A percentile compares a stretch with the other conserved stretches of the same genome.
phyloP scores from a whole-genome alignment of 495 filamentous ascomycete species.

The Penicillium antarcticum region DNA sequence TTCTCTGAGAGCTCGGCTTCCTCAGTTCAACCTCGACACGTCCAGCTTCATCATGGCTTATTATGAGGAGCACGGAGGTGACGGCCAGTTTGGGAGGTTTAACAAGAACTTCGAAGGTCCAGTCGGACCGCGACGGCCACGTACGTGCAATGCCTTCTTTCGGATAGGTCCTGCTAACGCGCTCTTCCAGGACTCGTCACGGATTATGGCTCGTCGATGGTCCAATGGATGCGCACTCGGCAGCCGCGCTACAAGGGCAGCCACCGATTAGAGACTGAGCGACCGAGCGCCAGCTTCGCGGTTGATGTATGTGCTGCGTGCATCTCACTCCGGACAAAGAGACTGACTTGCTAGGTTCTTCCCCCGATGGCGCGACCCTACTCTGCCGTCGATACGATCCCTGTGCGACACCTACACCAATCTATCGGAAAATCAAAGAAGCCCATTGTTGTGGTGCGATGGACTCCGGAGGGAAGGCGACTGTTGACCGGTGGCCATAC shows the following conservation, averaged over 20 bases:
- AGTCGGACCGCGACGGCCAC: constrained; percentile 39
- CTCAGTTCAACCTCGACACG: background rate
- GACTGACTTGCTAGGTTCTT: constrained; percentile 62
- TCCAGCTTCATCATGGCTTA: constrained; percentile 36
- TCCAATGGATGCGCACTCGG: constrained; percentile 89
- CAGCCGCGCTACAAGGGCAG: constrained; percentile 69
- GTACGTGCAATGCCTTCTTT: constrained; percentile 26
- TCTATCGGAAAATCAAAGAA: constrained; percentile 98
- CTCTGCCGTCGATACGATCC: constrained; percentile 77
- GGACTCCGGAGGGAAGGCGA: constrained; percentile 93
- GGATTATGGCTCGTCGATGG: constrained; percentile 90
- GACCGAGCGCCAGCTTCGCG: constrained; percentile 83
- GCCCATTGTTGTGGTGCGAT: constrained; percentile 93
- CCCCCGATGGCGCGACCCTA: constrained; percentile 72
- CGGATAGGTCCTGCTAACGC: constrained; percentile 3
- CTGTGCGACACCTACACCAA: constrained; percentile 86
- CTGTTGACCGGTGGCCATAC: constrained; percentile 91
- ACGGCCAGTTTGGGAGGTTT: constrained; percentile 31
- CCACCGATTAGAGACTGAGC: constrained; percentile 67
- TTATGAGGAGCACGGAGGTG: constrained; percentile 40
- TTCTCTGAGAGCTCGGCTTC: background rate
- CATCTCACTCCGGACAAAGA: background rate
- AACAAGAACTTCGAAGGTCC: constrained; percentile 38
- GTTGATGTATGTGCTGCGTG: constrained; percentile 66
- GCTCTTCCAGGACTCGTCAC: constrained; percentile 63